These are phyloP conservation scores for Chaetoscypha palmicola DNA, from an alignment of 2,329 filamentous ascomycete genomes.

Conservation along the genomic window DNA sequence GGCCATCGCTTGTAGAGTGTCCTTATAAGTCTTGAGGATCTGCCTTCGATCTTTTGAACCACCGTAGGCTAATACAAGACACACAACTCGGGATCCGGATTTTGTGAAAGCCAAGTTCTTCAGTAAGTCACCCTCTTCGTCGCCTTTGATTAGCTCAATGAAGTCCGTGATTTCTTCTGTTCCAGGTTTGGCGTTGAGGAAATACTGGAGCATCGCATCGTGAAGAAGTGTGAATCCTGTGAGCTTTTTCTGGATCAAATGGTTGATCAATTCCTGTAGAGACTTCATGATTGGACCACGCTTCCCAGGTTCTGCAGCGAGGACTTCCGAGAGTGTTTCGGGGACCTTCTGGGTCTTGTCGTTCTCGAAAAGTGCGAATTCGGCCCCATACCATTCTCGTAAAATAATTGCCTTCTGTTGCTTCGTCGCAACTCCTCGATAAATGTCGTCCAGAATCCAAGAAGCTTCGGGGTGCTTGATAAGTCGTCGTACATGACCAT, in stretches of 20 bases:
- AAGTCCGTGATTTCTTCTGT: slow-evolving; percentile 82
- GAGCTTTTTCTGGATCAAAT: slow-evolving; percentile 90
- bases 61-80: slow-evolving; percentile 74
- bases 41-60: slow-evolving; percentile 88
- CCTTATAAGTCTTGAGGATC: slow-evolving; percentile 83
- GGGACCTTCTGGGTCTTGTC: slow-evolving; percentile 44
- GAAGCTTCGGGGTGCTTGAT: slow-evolving; percentile 95
- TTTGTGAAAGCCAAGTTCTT: slow-evolving; percentile 97
- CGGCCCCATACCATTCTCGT: slow-evolving; percentile 92
- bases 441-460: slow-evolving; percentile 97
- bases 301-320: slow-evolving; percentile 76
- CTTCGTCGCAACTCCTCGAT: slow-evolving; percentile 77
- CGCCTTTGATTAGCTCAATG: slow-evolving; percentile 81
- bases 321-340: slow-evolving; percentile 63
- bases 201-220: slow-evolving; percentile 97
- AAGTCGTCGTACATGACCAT: slow-evolving; percentile 82
- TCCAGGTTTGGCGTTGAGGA: slow-evolving; percentile 67
- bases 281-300: slow-evolving; percentile 79
- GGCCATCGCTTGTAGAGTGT: slow-evolving; percentile 79
- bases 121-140: slow-evolving; percentile 81
- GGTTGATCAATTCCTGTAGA: slow-evolving; percentile 80
- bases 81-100: slow-evolving; percentile 76
- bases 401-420: slow-evolving; percentile 80
- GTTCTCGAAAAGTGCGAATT: slow-evolving; percentile 75
- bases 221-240: slow-evolving; percentile 97